phyloP scores from a whole-genome alignment of 148 eudicot species.

The Camellia granthamiana region DNA sequence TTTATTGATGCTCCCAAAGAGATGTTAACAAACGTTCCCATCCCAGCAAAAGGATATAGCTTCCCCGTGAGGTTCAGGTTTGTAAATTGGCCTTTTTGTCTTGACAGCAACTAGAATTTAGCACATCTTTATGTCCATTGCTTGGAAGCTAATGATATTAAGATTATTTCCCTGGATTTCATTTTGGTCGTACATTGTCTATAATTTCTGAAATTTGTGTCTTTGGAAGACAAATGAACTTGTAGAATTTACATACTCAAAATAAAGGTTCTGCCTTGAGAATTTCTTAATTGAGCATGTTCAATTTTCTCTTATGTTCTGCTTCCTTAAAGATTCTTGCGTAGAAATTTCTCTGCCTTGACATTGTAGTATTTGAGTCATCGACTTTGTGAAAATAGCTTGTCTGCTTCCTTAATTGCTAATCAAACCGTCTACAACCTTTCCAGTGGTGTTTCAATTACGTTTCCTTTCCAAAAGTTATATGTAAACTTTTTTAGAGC shows the following conservation, averaged over 20 bases:
- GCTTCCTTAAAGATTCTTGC: too few species aligned
- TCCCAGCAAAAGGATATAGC: constrained; percentile 55
- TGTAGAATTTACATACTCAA: not conserved
- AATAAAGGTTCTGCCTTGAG: not conserved
- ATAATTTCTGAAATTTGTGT: not conserved
- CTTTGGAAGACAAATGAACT: not conserved
- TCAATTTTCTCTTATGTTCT: not conserved
- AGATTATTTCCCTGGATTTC: not conserved
- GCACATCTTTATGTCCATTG: not conserved
- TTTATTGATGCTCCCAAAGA: constrained; percentile 64
- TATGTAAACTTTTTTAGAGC: too few species aligned
- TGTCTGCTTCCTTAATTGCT: too few species aligned
- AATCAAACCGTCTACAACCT: too few species aligned
- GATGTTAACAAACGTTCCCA: constrained; percentile 62
- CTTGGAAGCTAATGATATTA: not conserved
- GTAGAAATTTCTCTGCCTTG: too few species aligned
- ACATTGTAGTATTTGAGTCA: too few species aligned
- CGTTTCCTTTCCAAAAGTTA: too few species aligned
- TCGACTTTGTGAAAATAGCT: too few species aligned
- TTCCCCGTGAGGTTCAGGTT: constrained; percentile 71
- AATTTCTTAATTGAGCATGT: not conserved
- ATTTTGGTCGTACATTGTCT: not conserved
- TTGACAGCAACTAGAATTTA: not conserved
- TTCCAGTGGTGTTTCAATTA: too few species aligned
- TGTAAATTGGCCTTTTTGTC: constrained; percentile 17